A percentile compares a stretch with the other conserved stretches of the same genome.
Conservation (phyloP, 192 early-diverging fungal species). For the Backusella mclennaniae region DNA sequence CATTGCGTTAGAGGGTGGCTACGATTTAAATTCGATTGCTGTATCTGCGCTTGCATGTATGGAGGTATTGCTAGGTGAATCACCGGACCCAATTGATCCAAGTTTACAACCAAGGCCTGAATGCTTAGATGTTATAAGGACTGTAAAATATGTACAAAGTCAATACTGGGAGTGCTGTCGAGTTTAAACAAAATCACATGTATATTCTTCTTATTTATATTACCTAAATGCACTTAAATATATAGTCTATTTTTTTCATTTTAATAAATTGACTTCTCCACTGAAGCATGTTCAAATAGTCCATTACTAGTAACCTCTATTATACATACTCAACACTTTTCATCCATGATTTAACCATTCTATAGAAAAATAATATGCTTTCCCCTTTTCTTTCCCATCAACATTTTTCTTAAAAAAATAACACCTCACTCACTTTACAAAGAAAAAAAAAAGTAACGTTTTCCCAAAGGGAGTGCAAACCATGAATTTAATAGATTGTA, state of each 20-base stretch:
- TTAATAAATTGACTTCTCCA: background rate
- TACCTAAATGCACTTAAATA: background rate
- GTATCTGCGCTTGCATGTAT: slow-evolving; percentile 77
- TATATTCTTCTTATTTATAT: background rate
- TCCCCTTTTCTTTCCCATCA: background rate
- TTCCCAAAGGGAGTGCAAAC: slow-evolving; percentile 2
- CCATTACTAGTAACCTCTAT: background rate
- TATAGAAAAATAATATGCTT: no score
- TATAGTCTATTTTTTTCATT: background rate
- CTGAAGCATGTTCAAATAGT: background rate
- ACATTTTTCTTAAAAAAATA: background rate
- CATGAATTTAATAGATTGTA: background rate
- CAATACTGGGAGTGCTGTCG: slow-evolving; percentile 42
- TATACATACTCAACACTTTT: background rate
- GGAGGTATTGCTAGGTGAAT: slow-evolving; percentile 66
- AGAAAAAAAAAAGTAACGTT: background rate
- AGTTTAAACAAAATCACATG: background rate
- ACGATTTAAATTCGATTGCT: slow-evolving; percentile 75
- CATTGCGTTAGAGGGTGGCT: slow-evolving; percentile 84
- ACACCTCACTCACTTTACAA: background rate
- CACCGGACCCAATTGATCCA: slow-evolving; percentile 36
- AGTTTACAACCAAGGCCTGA: slow-evolving; percentile 39
- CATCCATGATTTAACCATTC: background rate
- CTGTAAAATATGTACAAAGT: slow-evolving; percentile 47
- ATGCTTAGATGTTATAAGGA: slow-evolving; percentile 45